Percentiles rank a stretch among this genome's conserved stretches.
Evolutionary conservation across 2,329 filamentous ascomycete species (phyloP).

Genomic region (Colletotrichum tamarilloi): DNA sequence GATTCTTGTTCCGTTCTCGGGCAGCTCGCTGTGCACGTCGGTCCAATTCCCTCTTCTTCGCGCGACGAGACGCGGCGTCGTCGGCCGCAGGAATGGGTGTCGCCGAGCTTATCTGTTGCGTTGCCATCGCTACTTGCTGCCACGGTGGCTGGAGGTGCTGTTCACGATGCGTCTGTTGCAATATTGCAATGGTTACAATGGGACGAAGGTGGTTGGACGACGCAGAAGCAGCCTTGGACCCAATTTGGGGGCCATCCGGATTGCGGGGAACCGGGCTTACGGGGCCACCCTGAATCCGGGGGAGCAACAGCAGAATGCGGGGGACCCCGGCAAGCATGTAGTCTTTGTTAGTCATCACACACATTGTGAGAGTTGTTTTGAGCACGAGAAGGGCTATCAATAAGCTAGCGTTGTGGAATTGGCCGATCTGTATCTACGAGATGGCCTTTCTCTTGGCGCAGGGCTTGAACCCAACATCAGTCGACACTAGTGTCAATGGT

Average conservation of each 20-base stretch:
- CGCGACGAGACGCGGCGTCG: background rate
- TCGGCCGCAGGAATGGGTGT: background rate
- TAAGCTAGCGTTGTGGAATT: background rate
- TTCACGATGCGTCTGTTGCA: background rate
- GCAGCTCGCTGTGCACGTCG: slow-evolving; percentile 42
- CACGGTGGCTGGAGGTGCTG: accelerated
- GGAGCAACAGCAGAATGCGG: background rate
- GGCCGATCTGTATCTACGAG: background rate
- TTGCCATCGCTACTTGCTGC: background rate
- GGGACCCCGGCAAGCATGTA: background rate
- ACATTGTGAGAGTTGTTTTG: background rate
- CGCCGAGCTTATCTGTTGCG: background rate
- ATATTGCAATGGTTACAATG: background rate
- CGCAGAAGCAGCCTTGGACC: slow-evolving; percentile 1
- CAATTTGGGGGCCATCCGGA: background rate
- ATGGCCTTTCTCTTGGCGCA: background rate
- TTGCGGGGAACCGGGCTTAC: slow-evolving; percentile 10
- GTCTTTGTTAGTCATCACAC: background rate
- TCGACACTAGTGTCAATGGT: background rate
- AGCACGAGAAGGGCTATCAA: background rate
- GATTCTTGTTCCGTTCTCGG: slow-evolving; percentile 42
- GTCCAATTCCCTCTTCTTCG: slow-evolving; percentile 45
- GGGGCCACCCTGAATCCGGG: background rate
- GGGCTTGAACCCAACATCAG: background rate
- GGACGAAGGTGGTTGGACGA: slow-evolving; percentile 9